These are phyloP conservation scores for Hibiscus mutabilis DNA, from an alignment of 345 rosid genomes.

Conservation along the genomic window DNA sequence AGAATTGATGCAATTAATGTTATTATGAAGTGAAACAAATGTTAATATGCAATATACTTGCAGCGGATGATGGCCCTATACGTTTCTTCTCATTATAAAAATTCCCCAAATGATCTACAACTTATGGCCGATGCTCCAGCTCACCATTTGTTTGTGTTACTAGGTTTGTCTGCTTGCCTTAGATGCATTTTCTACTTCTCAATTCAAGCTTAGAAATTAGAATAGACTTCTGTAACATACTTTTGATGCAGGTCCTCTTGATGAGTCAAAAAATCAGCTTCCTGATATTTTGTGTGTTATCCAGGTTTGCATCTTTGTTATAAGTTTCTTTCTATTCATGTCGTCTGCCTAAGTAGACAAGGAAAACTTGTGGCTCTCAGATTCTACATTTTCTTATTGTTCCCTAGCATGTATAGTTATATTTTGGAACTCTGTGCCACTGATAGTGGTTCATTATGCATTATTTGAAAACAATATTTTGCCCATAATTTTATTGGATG, in stretches of 20 bases:
- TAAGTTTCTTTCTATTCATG: background rate
- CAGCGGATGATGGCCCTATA: slow-evolving; percentile 98
- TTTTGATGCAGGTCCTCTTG: slow-evolving; percentile 71
- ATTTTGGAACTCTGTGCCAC: background rate
- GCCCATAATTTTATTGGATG: background rate
- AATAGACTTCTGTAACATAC: slow-evolving; percentile 11
- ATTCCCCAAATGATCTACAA: slow-evolving; percentile 96
- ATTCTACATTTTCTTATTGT: background rate
- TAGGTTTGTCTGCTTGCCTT: slow-evolving; percentile 42
- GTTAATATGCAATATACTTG: slow-evolving; percentile 23
- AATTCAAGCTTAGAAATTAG: slow-evolving; percentile 2
- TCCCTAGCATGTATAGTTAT: background rate
- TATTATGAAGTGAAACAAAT: slow-evolving; percentile 13
- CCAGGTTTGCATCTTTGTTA: slow-evolving; percentile 50
- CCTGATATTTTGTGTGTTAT: slow-evolving; percentile 94
- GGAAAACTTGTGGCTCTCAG: background rate
- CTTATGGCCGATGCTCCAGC: slow-evolving; percentile 99
- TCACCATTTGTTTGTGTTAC: slow-evolving; percentile 88
- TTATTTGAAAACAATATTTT: background rate
- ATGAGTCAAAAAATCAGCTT: slow-evolving; percentile 74
- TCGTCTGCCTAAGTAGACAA: background rate
- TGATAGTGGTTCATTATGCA: background rate
- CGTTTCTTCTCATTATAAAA: slow-evolving; percentile 96
- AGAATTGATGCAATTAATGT: background rate
- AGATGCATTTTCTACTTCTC: slow-evolving; percentile 8